Evolutionary conservation across 768 basidiomycete genomes (phyloP), one percentile per base, ranked within the genome.

Genomic region (Podaxis sp.): DNA sequence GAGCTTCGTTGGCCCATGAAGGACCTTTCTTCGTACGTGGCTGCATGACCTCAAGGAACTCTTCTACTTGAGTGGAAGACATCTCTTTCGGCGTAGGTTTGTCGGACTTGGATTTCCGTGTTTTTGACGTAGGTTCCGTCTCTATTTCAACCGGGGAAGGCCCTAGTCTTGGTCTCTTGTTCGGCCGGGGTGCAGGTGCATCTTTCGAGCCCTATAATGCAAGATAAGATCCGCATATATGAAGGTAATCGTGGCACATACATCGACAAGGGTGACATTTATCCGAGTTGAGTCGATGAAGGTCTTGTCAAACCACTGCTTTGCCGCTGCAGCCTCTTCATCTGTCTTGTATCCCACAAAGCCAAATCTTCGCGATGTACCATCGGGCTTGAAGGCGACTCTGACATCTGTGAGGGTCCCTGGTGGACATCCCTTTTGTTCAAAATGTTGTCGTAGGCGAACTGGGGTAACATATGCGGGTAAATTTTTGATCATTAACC

Each of bases 301-400:
- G 0, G 90, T 91, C 24, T 84, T 81, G 73, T 96, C 86, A 67
- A 91, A 96, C 90, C 91, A 99, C 38, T 88, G 84, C 71, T 84
- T 85, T 0, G 92, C 95, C 4, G 80, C 79, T 5, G 75, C 61
- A 0, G 96, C 96, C 63, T 97, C 91, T 30, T 83, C 78, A 33
- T 88, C 81, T 0, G 88, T 84, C 76, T 91, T 94, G 80, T 87
- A 98, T 0, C 97, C 97, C 8, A 96, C 81, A 70, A 99, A 99
- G 0, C 91, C 97, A 72, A 99, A 96, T 37, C 92, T 82, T 7
- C 97, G 81, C 0, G 90, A 88, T 0, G 87, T 88, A 1, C 94
- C 95, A 71, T 93, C 88, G 0, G 75, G 77, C 73, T 92, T 91
- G 28, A 80, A 80, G 3, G 93, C 86, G 56, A 98, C 82, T 72